phyloP scores from a whole-genome alignment of 495 filamentous ascomycete species.

The Aspergillus incahuasiensis region DNA sequence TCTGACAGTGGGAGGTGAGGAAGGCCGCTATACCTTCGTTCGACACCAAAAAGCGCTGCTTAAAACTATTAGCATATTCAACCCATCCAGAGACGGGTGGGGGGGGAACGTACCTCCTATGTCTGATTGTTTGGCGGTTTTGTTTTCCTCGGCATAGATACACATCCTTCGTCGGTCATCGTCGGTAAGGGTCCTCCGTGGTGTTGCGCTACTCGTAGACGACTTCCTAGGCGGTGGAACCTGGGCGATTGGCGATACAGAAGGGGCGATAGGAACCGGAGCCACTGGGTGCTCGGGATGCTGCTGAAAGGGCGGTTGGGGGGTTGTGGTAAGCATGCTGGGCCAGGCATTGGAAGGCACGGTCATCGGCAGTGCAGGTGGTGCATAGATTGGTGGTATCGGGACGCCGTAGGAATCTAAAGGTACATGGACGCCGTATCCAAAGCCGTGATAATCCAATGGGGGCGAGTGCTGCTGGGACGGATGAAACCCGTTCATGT shows the following conservation, averaged over 20 bases:
- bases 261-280: constrained; percentile 54
- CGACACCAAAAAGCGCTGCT: constrained; percentile 87
- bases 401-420: constrained; percentile 43
- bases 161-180: constrained; percentile 91
- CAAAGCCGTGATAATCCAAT: constrained; percentile 42
- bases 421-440: constrained; percentile 35
- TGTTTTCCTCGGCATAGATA: constrained; percentile 90
- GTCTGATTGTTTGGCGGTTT: constrained; percentile 93
- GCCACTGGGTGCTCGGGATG: constrained; percentile 19
- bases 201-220: constrained; percentile 56
- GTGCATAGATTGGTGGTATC: constrained; percentile 44
- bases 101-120: constrained; percentile 67
- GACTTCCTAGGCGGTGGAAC: constrained; percentile 48
- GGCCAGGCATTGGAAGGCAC: constrained; percentile 67
- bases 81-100: neutral
- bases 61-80: constrained; percentile 21
- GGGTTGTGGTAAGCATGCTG: constrained; percentile 51
- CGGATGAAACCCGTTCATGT: constrained; percentile 42
- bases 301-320: constrained; percentile 24
- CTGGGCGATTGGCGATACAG: constrained; percentile 43
- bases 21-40: constrained; percentile 72
- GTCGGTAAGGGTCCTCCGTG: constrained; percentile 88
- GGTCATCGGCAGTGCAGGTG: constrained; percentile 50
- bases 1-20: neutral
- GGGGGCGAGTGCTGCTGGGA: constrained; percentile 39